Conservation (phyloP, 2,329 filamentous ascomycete genomes). For the Ophiocordyceps robertsii region DNA sequence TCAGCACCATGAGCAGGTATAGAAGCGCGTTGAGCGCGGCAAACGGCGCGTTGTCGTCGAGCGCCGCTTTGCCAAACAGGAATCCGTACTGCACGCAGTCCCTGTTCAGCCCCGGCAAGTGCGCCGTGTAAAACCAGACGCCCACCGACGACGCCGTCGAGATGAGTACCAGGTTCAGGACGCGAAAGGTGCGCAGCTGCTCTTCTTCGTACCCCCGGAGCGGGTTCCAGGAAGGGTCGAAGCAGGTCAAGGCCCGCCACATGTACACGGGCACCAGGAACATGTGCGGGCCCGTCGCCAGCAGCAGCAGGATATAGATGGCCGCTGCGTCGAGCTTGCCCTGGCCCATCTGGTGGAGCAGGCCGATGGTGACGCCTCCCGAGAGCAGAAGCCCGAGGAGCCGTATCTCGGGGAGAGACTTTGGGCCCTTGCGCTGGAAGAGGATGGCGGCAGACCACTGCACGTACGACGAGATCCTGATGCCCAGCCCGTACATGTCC, state of each 20-base stretch:
- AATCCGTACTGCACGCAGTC: slow-evolving; percentile 17
- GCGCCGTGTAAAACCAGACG: slow-evolving; percentile 18
- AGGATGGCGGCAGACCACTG: slow-evolving; percentile 21
- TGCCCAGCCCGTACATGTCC: slow-evolving; percentile 3
- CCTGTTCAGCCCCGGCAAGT: slow-evolving; percentile 9
- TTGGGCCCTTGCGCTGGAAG: slow-evolving; percentile 16
- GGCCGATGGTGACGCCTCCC: slow-evolving; percentile 11
- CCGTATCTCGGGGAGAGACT: slow-evolving; percentile 14
- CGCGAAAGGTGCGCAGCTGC: slow-evolving; percentile 11
- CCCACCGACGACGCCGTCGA: slow-evolving; percentile 13
- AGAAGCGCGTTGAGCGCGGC: slow-evolving; percentile 16
- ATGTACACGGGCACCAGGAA: slow-evolving; percentile 18
- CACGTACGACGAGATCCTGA: slow-evolving; percentile 5
- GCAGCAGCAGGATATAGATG: slow-evolving; percentile 17
- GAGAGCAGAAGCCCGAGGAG: slow-evolving; percentile 19
- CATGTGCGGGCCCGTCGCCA: slow-evolving; percentile 16
- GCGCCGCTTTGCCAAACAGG: slow-evolving; percentile 14
- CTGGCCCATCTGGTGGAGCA: slow-evolving; percentile 13
- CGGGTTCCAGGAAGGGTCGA: slow-evolving; percentile 16
- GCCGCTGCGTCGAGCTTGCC: slow-evolving; percentile 13
- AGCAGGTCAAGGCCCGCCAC: slow-evolving; percentile 19
- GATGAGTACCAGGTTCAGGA: slow-evolving; percentile 12
- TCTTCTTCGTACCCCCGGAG: slow-evolving; percentile 13
- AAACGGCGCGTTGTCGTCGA: slow-evolving; percentile 13
- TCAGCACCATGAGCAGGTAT: slow-evolving; percentile 14